Conservation (phyloP, 768 basidiomycete genomes). For the Tricholomella constricta region DNA sequence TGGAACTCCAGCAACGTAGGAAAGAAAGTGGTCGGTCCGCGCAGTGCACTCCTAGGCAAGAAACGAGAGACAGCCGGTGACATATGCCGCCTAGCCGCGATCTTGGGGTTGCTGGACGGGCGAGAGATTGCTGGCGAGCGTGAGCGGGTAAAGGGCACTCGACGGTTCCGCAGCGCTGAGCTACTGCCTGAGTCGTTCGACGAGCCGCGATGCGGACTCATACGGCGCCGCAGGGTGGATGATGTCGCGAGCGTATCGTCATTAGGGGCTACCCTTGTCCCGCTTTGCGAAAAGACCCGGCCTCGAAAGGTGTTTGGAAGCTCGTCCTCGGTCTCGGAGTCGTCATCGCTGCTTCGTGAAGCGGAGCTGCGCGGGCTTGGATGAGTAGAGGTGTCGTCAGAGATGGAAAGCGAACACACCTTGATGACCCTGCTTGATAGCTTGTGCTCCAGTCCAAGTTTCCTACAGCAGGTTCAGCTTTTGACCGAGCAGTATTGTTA, state of each 20-base stretch:
- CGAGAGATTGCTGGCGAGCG: constrained; percentile 59
- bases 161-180: constrained; percentile 33
- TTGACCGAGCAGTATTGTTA: constrained; percentile 24
- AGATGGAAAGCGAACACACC: constrained; percentile 43
- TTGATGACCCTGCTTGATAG: constrained; percentile 84
- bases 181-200: constrained; percentile 42
- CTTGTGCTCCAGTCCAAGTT: constrained; percentile 79
- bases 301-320: constrained; percentile 42
- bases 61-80: constrained; percentile 48
- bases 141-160: constrained; percentile 67
- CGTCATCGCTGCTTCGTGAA: constrained; percentile 52
- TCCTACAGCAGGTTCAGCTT: constrained; percentile 22
- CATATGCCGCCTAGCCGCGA: constrained; percentile 27
- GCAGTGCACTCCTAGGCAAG: constrained; percentile 36
- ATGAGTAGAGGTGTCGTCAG: constrained; percentile 2
- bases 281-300: constrained; percentile 36
- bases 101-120: constrained; percentile 34
- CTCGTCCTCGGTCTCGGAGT: constrained; percentile 61
- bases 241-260: constrained; percentile 25
- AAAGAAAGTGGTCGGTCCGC: constrained; percentile 39
- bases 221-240: constrained; percentile 29
- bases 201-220: constrained; percentile 36
- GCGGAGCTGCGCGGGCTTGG: constrained; percentile 41
- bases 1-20: constrained; percentile 50
- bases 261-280: constrained; percentile 23